Percentiles rank a stretch among this genome's conserved stretches.
These are phyloP conservation scores for Suillus americanus DNA, from an alignment of 768 basidiomycete species.

Conservation along the genomic window DNA sequence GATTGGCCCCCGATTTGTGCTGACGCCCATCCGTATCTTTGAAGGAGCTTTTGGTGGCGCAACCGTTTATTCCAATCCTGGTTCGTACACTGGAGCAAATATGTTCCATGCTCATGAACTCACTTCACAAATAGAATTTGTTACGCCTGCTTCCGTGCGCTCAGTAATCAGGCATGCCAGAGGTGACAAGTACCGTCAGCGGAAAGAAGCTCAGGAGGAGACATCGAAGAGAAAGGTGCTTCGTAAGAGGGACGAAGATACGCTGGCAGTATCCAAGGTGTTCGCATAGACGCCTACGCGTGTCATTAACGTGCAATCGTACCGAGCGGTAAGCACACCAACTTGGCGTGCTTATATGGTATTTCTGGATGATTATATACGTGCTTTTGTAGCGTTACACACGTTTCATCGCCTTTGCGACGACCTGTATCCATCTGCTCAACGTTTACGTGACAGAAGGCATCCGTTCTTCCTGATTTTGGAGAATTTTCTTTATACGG, in stretches of 20 bases:
- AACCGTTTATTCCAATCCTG: slow-evolving; percentile 94
- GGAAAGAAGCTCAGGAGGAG: slow-evolving; percentile 79
- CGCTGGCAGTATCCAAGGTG: slow-evolving; percentile 82
- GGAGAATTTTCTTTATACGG: not conserved
- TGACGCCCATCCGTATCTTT: slow-evolving; percentile 97
- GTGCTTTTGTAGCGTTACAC: slow-evolving; percentile 1
- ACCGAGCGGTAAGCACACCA: slow-evolving; percentile 1
- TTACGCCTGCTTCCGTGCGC: slow-evolving; percentile 83
- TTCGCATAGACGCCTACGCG: slow-evolving; percentile 58
- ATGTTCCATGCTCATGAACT: slow-evolving; percentile 1
- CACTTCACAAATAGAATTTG: slow-evolving; percentile 64
- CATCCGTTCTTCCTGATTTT: not conserved
- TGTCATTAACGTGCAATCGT: not conserved
- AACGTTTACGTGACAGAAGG: not conserved
- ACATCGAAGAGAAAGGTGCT: slow-evolving; percentile 59
- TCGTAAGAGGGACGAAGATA: slow-evolving; percentile 69
- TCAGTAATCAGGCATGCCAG: slow-evolving; percentile 66
- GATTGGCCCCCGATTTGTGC: slow-evolving; percentile 96
- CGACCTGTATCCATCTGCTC: not conserved
- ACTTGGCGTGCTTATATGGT: slow-evolving; percentile 3
- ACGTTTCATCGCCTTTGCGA: not conserved
- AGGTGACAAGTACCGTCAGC: slow-evolving; percentile 77
- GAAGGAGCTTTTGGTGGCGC: slow-evolving; percentile 96
- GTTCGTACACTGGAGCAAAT: slow-evolving; percentile 40
- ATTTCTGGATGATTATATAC: slow-evolving; percentile 6